Base-by-base conservation (phyloP, 163 green algal genomes). In the Trebouxia gelatinosa region DNA sequence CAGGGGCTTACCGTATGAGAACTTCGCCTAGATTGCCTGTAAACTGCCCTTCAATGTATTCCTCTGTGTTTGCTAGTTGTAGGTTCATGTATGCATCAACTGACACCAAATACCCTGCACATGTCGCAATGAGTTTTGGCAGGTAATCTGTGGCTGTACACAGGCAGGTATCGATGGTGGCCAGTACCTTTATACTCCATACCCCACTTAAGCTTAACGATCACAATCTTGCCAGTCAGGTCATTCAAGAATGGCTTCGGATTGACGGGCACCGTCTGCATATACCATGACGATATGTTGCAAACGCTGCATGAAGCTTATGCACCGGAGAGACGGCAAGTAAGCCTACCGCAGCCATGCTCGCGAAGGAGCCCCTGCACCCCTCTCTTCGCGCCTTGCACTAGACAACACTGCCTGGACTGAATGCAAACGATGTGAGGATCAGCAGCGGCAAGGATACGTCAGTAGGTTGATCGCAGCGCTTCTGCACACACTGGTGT, bases 171-270 rank as follows among this genome's bases (percentile, higher is more conserved):
- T 19, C 48, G 26, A 23, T 59, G 19, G 26, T 19, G 29, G 65
- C 1, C 51, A 11, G 3, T 28, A 95, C 92, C 94, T 86, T 98
- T 98, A 90, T 99, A 99, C 85, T 98, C 95, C 94, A 98, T 98
- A 19, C 96, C 96, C 96, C 96, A 99, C 83, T 98, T 99, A 23
- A 99, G 91, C 87, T 98, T 98, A 28, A 98, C 92, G 38, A 98
- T 93, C 19, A 99, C 90, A 26, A 88, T 89, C 82, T 98, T 98
- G 16, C 96, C 96, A 0, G 96, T 98, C 3, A 99, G 85, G n/a
- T 98, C 93, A 58, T 97, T 96, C 39, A 99, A 68, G 77, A 99
- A 99, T 2, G 96, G 95, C 87, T 98, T 98, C 16, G 96, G 96
- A 84, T 99, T 97, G 28, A 97, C 90, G 6, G 93, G 92, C 26